A percentile compares a stretch with the other conserved stretches of the same genome.
phyloP scores from a whole-genome alignment of 208 protist genomes.

The Leptomonas pyrrhocoris region DNA sequence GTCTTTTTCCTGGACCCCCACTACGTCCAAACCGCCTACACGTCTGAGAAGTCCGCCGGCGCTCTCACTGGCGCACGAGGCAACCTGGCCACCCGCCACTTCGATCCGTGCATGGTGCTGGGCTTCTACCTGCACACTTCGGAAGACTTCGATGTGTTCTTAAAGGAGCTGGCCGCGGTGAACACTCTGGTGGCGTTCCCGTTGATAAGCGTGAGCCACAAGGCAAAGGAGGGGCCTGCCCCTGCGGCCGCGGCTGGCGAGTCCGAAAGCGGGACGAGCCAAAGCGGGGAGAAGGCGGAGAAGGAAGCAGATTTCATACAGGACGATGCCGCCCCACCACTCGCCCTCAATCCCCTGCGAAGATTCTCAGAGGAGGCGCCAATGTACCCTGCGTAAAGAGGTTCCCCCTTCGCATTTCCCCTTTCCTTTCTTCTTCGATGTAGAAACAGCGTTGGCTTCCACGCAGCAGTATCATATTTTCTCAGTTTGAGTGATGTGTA shows the following conservation, averaged over 20 bases:
- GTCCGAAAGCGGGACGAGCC: neutral
- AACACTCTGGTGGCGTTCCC: constrained; percentile 54
- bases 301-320: neutral
- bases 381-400: constrained; percentile 2
- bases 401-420: neutral
- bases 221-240: neutral
- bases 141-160: constrained; percentile 45
- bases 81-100: constrained; percentile 5
- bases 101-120: constrained; percentile 62
- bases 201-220: constrained; percentile 39
- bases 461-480: too few relatives aligned
- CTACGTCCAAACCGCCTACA: constrained; percentile 68
- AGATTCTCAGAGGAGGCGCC: neutral
- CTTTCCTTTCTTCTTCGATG: neutral
- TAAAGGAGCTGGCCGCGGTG: constrained; percentile 34
- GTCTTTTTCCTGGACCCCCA: constrained; percentile 81
- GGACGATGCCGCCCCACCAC: neutral
- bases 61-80: constrained; percentile 10
- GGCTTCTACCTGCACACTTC: constrained; percentile 63
- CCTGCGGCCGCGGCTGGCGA: neutral
- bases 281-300: neutral
- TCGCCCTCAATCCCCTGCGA: constrained; percentile 2
- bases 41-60: constrained; percentile 34
- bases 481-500: too few relatives aligned
- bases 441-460: neutral